These are phyloP conservation scores for Diplodia seriata DNA, from an alignment of 2,329 filamentous ascomycete genomes.

Conservation along the genomic window DNA sequence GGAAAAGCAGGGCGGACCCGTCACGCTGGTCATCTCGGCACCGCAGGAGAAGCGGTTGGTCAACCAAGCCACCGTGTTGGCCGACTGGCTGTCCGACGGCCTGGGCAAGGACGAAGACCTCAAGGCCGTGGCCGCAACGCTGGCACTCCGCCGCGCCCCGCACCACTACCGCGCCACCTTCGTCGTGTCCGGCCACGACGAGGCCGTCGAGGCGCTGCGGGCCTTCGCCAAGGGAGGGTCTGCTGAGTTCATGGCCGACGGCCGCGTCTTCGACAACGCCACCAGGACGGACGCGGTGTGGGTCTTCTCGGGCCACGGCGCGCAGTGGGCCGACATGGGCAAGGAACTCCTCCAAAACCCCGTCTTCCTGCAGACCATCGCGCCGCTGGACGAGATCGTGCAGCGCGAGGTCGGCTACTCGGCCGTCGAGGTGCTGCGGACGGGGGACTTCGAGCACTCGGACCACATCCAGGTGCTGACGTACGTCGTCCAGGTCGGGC, in stretches of 20 bases:
- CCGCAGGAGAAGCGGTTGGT: conserved; percentile 45
- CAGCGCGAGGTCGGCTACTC: conserved; percentile 38
- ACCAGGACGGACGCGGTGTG: conserved; percentile 41
- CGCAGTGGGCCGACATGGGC: conserved; percentile 53
- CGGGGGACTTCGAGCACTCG: conserved; percentile 40
- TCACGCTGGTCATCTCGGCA: conserved; percentile 40
- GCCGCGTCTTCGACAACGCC: conserved; percentile 33
- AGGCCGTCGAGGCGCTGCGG: conserved; percentile 38
- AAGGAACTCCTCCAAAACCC: conserved; percentile 43
- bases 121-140: conserved; percentile 38
- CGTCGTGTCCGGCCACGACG: conserved; percentile 37
- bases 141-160: conserved; percentile 45
- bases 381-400: conserved; percentile 39
- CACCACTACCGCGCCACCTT: conserved; percentile 44
- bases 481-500: conserved; percentile 48
- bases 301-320: conserved; percentile 55
- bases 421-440: conserved; percentile 34
- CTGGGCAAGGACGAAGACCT: conserved; percentile 35
- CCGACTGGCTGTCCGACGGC: conserved; percentile 38
- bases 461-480: conserved; percentile 46
- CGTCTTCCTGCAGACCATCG: conserved; percentile 41
- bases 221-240: conserved; percentile 34
- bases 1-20: not conserved
- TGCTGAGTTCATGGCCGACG: conserved; percentile 19
- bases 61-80: conserved; percentile 37